Conservation (phyloP, 2,329 filamentous ascomycete species). For the Ceratocystiopsis minuta region DNA sequence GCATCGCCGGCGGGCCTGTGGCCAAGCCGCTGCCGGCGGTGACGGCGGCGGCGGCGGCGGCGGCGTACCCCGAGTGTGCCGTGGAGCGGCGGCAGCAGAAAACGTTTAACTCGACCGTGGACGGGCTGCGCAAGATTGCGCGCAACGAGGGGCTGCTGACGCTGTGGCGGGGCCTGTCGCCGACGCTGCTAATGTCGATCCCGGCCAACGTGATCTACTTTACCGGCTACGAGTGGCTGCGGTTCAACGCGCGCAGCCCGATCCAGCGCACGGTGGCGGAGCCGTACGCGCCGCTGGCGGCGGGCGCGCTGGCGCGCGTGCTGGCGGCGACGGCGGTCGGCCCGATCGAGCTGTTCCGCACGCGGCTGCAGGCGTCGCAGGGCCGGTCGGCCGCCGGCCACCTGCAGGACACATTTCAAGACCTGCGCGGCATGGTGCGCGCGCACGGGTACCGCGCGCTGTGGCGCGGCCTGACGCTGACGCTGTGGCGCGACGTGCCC, state of each 20-base stretch:
- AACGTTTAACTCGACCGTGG: constrained; percentile 77
- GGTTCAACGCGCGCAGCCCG: constrained; percentile 55
- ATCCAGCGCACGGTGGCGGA: constrained; percentile 46
- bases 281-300: constrained; percentile 54
- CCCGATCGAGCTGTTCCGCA: constrained; percentile 87
- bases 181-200: constrained; percentile 83
- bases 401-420: constrained; percentile 60
- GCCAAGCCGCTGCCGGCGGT: constrained; percentile 34
- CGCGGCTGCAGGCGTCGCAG: constrained; percentile 67
- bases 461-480: constrained; percentile 80
- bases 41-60: constrained; percentile 27
- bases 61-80: constrained; percentile 46
- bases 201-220: constrained; percentile 98
- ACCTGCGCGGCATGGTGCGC: constrained; percentile 62
- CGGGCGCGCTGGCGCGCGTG: constrained; percentile 60
- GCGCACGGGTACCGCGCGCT: constrained; percentile 61
- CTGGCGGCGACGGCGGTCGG: constrained; percentile 69
- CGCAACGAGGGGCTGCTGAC: constrained; percentile 76
- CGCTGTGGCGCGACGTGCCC: constrained; percentile 89
- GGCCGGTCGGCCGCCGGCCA: constrained; percentile 43
- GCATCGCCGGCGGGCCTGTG: constrained; percentile 40
- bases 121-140: constrained; percentile 86
- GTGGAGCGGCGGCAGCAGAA: constrained; percentile 72
- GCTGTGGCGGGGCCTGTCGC: constrained; percentile 85
- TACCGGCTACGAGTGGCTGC: constrained; percentile 90